These are phyloP conservation scores for Geotrichum ghanense DNA, from an alignment of 805 yeast species.

Conservation along the genomic window DNA sequence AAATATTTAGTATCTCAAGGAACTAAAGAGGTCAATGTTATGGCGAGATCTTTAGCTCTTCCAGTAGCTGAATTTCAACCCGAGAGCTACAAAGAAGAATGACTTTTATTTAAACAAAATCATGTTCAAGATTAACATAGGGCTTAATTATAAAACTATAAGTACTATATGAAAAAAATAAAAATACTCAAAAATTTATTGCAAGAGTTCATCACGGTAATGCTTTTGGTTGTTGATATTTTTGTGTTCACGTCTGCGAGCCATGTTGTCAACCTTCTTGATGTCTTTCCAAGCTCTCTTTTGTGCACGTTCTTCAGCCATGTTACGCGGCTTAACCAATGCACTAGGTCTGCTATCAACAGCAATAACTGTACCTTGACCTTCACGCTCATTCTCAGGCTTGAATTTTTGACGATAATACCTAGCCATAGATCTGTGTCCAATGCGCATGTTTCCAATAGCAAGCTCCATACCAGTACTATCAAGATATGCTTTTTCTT, in stretches of 20 bases:
- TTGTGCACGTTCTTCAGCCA: slow-evolving; percentile 34
- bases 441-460: slow-evolving; percentile 70
- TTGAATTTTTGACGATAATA: slow-evolving; percentile 57
- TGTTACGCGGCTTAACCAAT: slow-evolving; percentile 20
- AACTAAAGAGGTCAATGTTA: slow-evolving; percentile 22
- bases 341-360: slow-evolving; percentile 39
- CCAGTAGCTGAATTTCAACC: neutral
- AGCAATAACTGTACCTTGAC: slow-evolving; percentile 63
- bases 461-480: slow-evolving; percentile 53
- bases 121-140: too few relatives aligned
- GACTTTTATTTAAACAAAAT: too few relatives aligned
- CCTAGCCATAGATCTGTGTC: slow-evolving; percentile 68
- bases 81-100: too few relatives aligned
- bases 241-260: slow-evolving; percentile 43
- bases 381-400: slow-evolving; percentile 44
- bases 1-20: slow-evolving; percentile 25
- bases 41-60: slow-evolving; percentile 17
- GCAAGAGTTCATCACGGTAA: slow-evolving; percentile 63
- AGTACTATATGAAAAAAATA: too few relatives aligned
- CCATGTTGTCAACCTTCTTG: slow-evolving; percentile 36
- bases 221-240: slow-evolving; percentile 76
- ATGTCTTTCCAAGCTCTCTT: slow-evolving; percentile 51
- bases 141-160: too few relatives aligned
- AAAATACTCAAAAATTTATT: too few relatives aligned
- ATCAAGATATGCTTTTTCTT: slow-evolving; percentile 33